Percentiles rank a stretch among this genome's conserved stretches.
Evolutionary conservation across 257 asterid species (phyloP).

Genomic region (Solanum raphanifolium): DNA sequence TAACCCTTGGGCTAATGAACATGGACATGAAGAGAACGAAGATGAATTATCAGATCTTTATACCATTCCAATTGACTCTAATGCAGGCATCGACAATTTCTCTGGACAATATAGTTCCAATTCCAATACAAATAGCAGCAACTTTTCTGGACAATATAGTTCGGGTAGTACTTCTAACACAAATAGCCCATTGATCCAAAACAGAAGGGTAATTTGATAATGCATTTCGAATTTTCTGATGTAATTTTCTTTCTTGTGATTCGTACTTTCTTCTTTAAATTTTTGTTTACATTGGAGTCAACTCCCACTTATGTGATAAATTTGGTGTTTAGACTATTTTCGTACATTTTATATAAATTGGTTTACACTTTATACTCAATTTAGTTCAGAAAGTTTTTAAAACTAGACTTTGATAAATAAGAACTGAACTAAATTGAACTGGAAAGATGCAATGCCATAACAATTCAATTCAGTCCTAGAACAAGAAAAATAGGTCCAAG

Average conservation of each 20-base stretch:
- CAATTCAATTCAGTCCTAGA: no score
- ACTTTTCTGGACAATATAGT: background rate
- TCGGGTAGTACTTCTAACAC: background rate
- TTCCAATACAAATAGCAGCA: background rate
- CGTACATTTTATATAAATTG: no score
- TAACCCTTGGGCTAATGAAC: constrained; percentile 4
- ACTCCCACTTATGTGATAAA: background rate
- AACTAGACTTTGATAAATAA: no score
- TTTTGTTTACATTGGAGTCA: background rate
- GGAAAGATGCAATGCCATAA: no score
- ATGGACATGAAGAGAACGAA: constrained; percentile 4
- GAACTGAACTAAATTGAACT: no score
- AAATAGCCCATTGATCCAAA: background rate
- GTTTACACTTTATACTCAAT: no score
- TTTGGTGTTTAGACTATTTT: no score
- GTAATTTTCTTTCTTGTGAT: background rate
- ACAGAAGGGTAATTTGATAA: background rate
- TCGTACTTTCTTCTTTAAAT: no score
- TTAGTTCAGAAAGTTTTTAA: no score
- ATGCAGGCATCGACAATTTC: background rate
- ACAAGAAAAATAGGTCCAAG: no score
- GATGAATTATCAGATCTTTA: constrained; percentile 9
- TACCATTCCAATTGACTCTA: background rate
- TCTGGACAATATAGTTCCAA: background rate
- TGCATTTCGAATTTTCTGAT: background rate